Conservation (phyloP, 2,329 filamentous ascomycete genomes). For the Fusarium napiforme region DNA sequence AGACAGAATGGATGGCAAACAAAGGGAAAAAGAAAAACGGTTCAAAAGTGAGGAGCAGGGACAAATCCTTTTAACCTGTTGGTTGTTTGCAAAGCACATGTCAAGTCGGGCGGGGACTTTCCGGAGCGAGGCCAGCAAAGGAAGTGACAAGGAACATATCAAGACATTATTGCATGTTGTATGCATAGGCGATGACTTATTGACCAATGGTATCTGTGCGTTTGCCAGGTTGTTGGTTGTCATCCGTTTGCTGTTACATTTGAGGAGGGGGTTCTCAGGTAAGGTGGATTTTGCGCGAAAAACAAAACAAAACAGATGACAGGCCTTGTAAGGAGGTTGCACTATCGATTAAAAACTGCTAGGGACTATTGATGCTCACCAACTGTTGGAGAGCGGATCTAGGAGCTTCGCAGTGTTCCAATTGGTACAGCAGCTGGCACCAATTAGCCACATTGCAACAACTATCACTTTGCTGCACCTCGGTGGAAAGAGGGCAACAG, state of each 20-base stretch:
- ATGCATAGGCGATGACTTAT: neutral
- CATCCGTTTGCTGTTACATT: neutral
- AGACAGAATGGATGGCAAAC: rapidly evolving
- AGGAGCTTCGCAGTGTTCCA: neutral
- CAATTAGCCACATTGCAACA: no score
- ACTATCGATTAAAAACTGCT: neutral
- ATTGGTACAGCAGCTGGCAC: neutral
- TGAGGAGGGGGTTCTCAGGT: neutral
- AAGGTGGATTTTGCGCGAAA: neutral
- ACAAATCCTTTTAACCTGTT: rapidly evolving
- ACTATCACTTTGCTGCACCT: no score
- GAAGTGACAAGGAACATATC: neutral
- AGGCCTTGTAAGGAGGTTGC: neutral
- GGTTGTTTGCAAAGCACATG: neutral
- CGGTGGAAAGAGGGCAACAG: no score
- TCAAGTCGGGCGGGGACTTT: neutral
- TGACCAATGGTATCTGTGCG: neutral
- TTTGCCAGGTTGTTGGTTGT: neutral
- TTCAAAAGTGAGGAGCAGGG: neutral
- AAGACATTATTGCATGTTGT: neutral
- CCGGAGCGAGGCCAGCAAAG: neutral
- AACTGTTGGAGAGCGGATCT: neutral
- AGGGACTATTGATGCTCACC: neutral
- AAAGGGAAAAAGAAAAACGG: no score
- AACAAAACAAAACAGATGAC: neutral